Evolutionary conservation across 306 rosid genomes (phyloP), one percentile per base, ranked within the genome.

Genomic region (Senna siamea): DNA sequence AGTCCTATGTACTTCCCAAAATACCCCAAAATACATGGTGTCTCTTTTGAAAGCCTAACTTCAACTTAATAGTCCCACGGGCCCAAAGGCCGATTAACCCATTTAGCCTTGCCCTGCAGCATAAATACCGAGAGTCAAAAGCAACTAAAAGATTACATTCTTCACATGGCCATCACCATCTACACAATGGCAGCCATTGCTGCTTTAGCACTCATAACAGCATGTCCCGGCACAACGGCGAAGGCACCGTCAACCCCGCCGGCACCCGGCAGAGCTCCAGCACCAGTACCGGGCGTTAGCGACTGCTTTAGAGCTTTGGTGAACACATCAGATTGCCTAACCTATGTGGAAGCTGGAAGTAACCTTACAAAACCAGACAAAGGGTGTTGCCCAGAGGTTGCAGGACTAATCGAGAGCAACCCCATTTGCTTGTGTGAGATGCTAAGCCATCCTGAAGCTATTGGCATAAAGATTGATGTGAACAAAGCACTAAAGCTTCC

Each of bases 361-460:
- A 89, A 86, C 0, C 2, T 56, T 68, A 74, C 81, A 9, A 76
- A 74, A 34, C 97, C 98, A 50, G 92, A 86, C 6, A 88, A 86
- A 80, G 85, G 69, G 0, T 93, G 98, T 55, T 93, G 98, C 76
- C 86, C 94, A 12, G 94, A 87, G 75, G 76, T 91, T 5, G 89
- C 89, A 12, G 72, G 77, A 30, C 68, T 93, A 64, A 59, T 89
- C 10, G 87, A 81, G 2, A 73, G 60, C 66, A 72, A 65, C 62
- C 94, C 97, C 0, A 11, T 38, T 2, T 93, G 98, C 75, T 66
- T 93, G 55, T 91, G 97, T 71, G 2, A 79, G 47, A 47, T 93
- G 52, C 78, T 93, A 0, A 85, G 83, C 0, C 71, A 84, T 0
- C 32, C 84, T 60, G 79, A 44, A 5, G 40, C 34, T 38, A 4